Evolutionary conservation across 2,329 filamentous ascomycete species (phyloP).

Genomic region (Colletotrichum orbiculare): DNA sequence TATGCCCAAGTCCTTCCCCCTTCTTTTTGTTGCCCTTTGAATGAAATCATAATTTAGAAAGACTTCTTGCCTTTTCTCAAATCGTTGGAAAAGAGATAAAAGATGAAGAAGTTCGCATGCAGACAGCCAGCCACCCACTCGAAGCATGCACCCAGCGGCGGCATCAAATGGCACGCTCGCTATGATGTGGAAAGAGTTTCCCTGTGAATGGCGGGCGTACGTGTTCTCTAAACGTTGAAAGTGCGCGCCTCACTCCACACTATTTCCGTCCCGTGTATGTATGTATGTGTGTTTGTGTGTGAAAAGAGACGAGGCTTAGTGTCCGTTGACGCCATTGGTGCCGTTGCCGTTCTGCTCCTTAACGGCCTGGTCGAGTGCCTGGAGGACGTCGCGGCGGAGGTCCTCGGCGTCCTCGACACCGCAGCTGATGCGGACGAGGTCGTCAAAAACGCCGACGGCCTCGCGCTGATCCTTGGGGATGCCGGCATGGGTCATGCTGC

Average conservation of each 20-base stretch:
- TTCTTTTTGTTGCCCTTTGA: constrained; percentile 4
- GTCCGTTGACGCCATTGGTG: constrained; percentile 44
- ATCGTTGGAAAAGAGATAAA: not conserved
- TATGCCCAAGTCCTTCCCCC: constrained; percentile 1
- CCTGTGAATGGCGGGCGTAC: too few species aligned
- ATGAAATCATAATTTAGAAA: constrained; percentile 1
- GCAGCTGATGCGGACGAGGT: constrained; percentile 92
- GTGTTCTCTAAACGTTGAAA: too few species aligned
- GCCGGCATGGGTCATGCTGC: constrained; percentile 96
- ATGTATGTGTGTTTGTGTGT: too few species aligned
- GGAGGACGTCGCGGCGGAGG: constrained; percentile 82
- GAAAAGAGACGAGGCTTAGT: constrained; percentile 20
- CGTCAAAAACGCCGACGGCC: constrained; percentile 92
- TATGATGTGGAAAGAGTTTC: not conserved
- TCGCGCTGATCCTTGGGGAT: constrained; percentile 93
- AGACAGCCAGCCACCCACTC: constrained; percentile 13
- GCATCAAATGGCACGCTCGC: constrained; percentile 8
- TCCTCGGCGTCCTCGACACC: constrained; percentile 93
- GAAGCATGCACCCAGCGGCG: not conserved
- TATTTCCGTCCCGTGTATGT: not conserved
- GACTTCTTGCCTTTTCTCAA: not conserved
- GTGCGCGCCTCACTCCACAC: not conserved
- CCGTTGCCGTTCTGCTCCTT: constrained; percentile 28
- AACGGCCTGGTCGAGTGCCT: constrained; percentile 83
- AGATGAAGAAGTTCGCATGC: constrained; percentile 9